Percentiles rank a stretch among this genome's conserved stretches.
Conservation (phyloP, 2,329 filamentous ascomycete genomes). For the Pseudocercospora vitis region DNA sequence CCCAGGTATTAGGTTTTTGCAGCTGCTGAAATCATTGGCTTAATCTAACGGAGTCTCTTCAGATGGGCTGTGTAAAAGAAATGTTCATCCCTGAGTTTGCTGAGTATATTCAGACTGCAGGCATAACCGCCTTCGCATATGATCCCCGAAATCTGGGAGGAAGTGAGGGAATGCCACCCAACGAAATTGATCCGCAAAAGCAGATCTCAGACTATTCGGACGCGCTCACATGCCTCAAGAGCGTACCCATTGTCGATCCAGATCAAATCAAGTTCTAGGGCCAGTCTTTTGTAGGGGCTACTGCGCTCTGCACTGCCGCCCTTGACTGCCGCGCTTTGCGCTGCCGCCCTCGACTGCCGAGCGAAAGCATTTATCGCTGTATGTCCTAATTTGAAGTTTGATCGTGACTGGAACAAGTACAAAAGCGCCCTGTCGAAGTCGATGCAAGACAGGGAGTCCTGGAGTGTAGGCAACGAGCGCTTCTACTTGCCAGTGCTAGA, state of each 20-base stretch:
- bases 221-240: constrained; percentile 39
- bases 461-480: constrained; percentile 42
- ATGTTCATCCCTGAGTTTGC: constrained; percentile 39
- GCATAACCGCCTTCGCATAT: constrained; percentile 41
- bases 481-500: constrained; percentile 42
- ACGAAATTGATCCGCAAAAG: constrained; percentile 40
- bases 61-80: constrained; percentile 40
- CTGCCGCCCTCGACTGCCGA: no score
- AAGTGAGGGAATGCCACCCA: constrained; percentile 44
- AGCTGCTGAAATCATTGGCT: not conserved
- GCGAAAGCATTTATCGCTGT: constrained; percentile 33
- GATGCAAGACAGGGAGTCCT: constrained; percentile 44
- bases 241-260: constrained; percentile 34
- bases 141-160: constrained; percentile 41
- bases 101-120: constrained; percentile 36
- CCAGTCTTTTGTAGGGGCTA: constrained; percentile 35
- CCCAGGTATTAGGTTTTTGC: not conserved
- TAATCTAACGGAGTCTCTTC: not conserved
- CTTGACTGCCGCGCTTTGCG: constrained; percentile 38
- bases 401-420: constrained; percentile 22
- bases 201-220: constrained; percentile 40
- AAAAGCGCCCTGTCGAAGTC: constrained; percentile 34
- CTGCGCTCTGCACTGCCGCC: constrained; percentile 35
- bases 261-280: constrained; percentile 42
- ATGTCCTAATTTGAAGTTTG: constrained; percentile 27